Evolutionary conservation across 352 stramenopile genomes (phyloP).

Genomic region (Paralagenidium karlingii): DNA sequence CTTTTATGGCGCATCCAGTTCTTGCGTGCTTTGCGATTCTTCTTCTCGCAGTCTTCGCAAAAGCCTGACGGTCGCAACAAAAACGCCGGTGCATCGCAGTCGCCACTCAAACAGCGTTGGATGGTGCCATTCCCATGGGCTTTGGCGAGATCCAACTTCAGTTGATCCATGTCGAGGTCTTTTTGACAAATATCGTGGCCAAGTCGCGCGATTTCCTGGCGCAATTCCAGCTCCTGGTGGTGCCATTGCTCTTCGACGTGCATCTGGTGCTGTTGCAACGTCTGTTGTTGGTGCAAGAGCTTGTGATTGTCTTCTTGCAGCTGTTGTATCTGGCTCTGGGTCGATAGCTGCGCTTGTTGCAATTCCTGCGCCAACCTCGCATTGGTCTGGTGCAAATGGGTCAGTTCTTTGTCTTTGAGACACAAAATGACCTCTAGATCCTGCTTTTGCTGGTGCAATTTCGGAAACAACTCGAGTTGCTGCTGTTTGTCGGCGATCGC

Average conservation of each 20-base stretch:
- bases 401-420: no score
- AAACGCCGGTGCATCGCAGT: conserved; percentile 54
- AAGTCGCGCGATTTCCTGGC: conserved; percentile 20
- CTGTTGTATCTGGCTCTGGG: conserved; percentile 22
- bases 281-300: conserved; percentile 28
- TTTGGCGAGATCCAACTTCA: no score
- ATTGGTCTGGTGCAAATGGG: no score
- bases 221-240: conserved; percentile 30
- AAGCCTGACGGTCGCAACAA: conserved; percentile 44
- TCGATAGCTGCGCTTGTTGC: background rate
- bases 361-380: conserved; percentile 1
- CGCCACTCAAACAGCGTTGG: conserved; percentile 46
- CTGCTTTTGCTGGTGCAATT: no score
- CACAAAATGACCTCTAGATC: no score
- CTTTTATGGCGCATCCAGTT: background rate
- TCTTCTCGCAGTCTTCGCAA: conserved; percentile 49
- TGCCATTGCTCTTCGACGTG: conserved; percentile 12
- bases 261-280: conserved; percentile 14
- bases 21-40: conserved; percentile 2
- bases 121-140: no score
- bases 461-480: no score
- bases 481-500: no score
- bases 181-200: background rate
- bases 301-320: conserved; percentile 30
- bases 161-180: no score